These are phyloP conservation scores for Colletotrichum endophyticum DNA, from an alignment of 2,329 filamentous ascomycete genomes.

Conservation along the genomic window DNA sequence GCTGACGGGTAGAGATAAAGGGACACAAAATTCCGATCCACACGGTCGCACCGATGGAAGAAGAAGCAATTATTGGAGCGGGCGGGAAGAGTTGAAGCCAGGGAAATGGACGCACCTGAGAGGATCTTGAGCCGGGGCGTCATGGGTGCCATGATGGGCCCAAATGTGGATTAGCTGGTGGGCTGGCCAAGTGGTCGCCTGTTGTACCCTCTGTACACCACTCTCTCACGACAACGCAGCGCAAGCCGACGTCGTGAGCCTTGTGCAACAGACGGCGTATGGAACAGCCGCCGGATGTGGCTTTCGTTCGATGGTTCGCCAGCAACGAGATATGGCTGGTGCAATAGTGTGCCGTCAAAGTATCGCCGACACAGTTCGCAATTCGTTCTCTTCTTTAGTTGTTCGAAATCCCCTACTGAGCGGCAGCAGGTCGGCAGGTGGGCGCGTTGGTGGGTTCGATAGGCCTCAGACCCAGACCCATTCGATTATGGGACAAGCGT, in stretches of 20 bases:
- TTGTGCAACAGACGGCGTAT: constrained; percentile 7
- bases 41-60: constrained; percentile 25
- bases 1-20: constrained; percentile 21
- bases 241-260: background rate
- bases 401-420: constrained; percentile 2
- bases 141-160: constrained; percentile 61
- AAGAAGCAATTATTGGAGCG: constrained; percentile 21
- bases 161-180: constrained; percentile 39
- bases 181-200: constrained; percentile 31
- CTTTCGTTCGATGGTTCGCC: background rate
- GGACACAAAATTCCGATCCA: constrained; percentile 32
- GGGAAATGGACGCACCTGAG: constrained; percentile 57
- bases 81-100: constrained; percentile 16
- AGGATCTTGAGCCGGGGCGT: constrained; percentile 65
- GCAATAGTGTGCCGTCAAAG: background rate
- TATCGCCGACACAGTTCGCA: background rate
- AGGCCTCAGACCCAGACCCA: constrained; percentile 21
- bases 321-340: background rate
- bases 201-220: constrained; percentile 18
- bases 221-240: constrained; percentile 9
- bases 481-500: constrained; percentile 18
- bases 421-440: constrained; percentile 10
- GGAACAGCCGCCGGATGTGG: constrained; percentile 13
- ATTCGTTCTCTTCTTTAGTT: background rate
- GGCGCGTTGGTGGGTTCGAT: constrained; percentile 15